Evolutionary conservation across 306 rosid species (phyloP), one percentile per base, ranked within the genome.

Genomic region (Cyclanthera cordifolia): DNA sequence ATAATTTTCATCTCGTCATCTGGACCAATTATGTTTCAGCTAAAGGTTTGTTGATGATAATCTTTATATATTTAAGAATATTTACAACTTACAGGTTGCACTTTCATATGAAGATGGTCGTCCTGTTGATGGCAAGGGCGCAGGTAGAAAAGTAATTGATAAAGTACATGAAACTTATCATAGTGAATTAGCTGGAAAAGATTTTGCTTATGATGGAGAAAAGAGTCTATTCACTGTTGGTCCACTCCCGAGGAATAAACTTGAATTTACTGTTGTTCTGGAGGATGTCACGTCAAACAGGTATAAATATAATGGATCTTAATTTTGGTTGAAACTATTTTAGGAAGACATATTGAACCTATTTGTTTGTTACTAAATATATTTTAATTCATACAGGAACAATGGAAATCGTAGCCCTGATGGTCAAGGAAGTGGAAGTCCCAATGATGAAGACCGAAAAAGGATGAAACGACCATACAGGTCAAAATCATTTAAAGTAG

Each of bases 151-250:
- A 30, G 85, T 93, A 4, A 68, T 93, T 0, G 99, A 88, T 49
- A 83, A 79, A 72, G 88, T 94, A 19, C 89, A 90, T 55, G 90
- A 88, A 39, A 94, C 99, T 0, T 94, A 94, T 66, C 72, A 59
- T n/a, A 70, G 84, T 4, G 94, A 87, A 71, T 57, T 94, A 50
- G 84, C 82, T 23, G 96, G 93, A 19, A 94, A 90, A 73, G 81
- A 86, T 55, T 86, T 94, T 25, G 99, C 99, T 1, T 94, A 94
- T 52, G 99, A 94, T 32, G 99, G 99, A 0, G 99, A 90, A 9
- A 90, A 93, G 58, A 94, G 96, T 37, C 23, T 94, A 72, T 94
- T 94, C 59, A 94, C 99, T 2, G 75, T 94, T 14, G 96, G 99
- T 5, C 74, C 96, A 6, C 90, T 94, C 41, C 91, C 95, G 0